phyloP scores from a whole-genome alignment of 257 asterid species.

The Primulina eburnea region DNA sequence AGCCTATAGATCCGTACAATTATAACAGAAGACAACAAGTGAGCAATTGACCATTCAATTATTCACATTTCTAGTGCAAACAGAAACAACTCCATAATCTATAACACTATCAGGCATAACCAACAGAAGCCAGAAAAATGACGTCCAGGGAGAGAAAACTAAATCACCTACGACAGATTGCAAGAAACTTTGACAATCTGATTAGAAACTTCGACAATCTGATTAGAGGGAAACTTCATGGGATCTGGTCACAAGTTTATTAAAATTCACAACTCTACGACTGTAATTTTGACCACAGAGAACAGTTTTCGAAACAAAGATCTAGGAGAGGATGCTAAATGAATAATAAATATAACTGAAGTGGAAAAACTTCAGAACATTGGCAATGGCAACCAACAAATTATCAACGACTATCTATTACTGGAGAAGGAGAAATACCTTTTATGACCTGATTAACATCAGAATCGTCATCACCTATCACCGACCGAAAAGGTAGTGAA shows the following conservation, averaged over 20 bases:
- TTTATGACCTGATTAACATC: slow-evolving; percentile 39
- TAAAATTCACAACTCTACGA: slow-evolving; percentile 14
- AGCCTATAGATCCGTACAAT: not conserved
- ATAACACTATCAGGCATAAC: slow-evolving; percentile 4
- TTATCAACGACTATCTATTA: not conserved
- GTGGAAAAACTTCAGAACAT: slow-evolving; percentile 6
- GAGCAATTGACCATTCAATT: not conserved
- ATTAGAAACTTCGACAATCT: not conserved
- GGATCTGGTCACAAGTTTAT: not conserved
- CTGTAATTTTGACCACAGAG: slow-evolving; percentile 2
- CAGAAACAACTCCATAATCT: not conserved
- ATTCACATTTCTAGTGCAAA: not conserved
- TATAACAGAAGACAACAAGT: not conserved
- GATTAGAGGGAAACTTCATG: slow-evolving; percentile 1
- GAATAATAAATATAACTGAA: slow-evolving; percentile 14
- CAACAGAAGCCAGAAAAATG: slow-evolving; percentile 1
- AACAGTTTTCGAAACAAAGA: slow-evolving; percentile 10
- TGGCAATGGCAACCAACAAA: not conserved
- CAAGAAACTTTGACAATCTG: slow-evolving; percentile 2
- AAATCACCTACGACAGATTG: slow-evolving; percentile 19
- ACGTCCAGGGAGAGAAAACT: not conserved
- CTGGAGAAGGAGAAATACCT: slow-evolving; percentile 35
- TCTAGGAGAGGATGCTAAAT: slow-evolving; percentile 16
- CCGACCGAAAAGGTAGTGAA: slow-evolving; percentile 45
- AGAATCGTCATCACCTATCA: slow-evolving; percentile 45